Conservation (phyloP, 345 rosid genomes). For the Microcos paniculata region DNA sequence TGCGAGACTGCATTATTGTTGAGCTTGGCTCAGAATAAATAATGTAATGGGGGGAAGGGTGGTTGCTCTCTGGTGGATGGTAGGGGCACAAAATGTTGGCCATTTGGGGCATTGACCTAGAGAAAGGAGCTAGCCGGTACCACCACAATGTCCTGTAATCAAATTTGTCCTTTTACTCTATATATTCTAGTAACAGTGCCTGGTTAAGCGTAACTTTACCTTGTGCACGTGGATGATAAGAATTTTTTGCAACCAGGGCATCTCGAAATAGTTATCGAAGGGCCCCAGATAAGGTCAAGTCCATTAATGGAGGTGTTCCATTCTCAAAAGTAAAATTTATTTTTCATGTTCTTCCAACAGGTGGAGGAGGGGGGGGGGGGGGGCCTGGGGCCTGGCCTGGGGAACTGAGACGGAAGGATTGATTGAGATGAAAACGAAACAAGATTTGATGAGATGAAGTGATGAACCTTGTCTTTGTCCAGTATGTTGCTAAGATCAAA, state of each 20-base stretch:
- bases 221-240: constrained; percentile 3
- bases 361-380: not conserved
- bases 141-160: not conserved
- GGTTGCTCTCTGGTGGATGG: not conserved
- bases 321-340: not conserved
- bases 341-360: not conserved
- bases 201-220: not conserved
- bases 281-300: not conserved
- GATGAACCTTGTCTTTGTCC: not conserved
- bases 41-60: not conserved
- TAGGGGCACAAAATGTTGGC: constrained; percentile 13
- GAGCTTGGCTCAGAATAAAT: constrained; percentile 7
- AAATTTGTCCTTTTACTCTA: not conserved
- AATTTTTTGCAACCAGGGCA: not conserved
- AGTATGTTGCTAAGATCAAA: not conserved
- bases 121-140: not conserved
- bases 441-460: not conserved
- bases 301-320: not conserved
- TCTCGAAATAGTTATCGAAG: not conserved
- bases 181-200: not conserved
- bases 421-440: not conserved
- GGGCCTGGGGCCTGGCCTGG: too few relatives aligned
- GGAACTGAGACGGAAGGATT: not conserved
- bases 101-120: constrained; percentile 1
- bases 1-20: constrained; percentile 33